Evolutionary conservation across 176 grass and related monocot species (phyloP).

Genomic region (Calamus simplicifolius): DNA sequence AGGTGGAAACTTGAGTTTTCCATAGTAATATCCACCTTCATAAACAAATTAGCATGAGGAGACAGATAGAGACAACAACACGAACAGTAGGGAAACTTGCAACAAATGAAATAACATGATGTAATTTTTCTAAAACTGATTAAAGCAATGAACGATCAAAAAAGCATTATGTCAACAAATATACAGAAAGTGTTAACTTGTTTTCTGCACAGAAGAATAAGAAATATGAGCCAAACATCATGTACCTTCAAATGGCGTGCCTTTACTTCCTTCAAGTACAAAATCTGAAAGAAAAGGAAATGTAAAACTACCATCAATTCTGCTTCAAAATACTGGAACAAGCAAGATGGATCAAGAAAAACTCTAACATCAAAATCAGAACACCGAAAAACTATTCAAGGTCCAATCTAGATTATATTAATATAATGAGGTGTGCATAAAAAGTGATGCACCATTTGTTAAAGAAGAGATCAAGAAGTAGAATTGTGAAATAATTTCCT

Average conservation of each 20-base stretch:
- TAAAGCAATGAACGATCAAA: too few relatives aligned
- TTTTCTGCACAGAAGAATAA: too few relatives aligned
- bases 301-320: constrained; percentile 2
- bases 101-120: too few relatives aligned
- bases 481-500: too few relatives aligned
- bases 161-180: too few relatives aligned
- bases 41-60: neutral
- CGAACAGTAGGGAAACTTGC: too few relatives aligned
- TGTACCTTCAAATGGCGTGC: constrained; percentile 93
- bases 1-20: constrained; percentile 93
- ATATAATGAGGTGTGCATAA: too few relatives aligned
- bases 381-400: neutral
- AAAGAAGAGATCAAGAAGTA: too few relatives aligned
- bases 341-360: neutral
- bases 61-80: neutral
- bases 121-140: too few relatives aligned
- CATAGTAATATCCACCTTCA: constrained; percentile 96
- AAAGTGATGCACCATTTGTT: too few relatives aligned
- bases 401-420: neutral
- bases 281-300: constrained; percentile 57
- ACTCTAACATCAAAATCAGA: constrained; percentile 1
- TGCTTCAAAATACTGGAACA: neutral
- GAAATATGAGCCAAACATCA: constrained; percentile 1
- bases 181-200: too few relatives aligned
- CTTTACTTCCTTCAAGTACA: constrained; percentile 96